Percentiles rank a stretch among this genome's conserved stretches.
These are phyloP conservation scores for Pyrenochaeta sp. DNA, from an alignment of 2,329 filamentous ascomycete genomes.

Conservation along the genomic window DNA sequence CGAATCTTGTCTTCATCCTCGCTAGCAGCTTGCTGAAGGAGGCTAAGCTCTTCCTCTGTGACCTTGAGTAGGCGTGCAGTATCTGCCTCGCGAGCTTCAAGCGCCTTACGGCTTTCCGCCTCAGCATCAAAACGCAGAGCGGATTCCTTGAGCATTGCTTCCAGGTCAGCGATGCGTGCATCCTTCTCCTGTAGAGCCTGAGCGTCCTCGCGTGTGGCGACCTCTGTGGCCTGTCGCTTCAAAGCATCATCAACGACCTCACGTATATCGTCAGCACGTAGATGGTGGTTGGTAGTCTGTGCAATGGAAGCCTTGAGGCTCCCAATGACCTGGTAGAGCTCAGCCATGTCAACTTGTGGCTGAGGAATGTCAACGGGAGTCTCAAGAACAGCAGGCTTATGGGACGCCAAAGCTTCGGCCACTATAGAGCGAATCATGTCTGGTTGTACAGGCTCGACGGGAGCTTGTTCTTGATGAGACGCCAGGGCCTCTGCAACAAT, in stretches of 20 bases:
- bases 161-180: conserved; percentile 45
- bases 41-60: conserved; percentile 59
- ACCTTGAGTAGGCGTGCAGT: conserved; percentile 55
- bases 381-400: conserved; percentile 40
- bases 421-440: conserved; percentile 47
- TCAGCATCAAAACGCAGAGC: conserved; percentile 50
- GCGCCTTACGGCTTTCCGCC: conserved; percentile 51
- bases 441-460: conserved; percentile 39
- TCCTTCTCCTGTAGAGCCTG: conserved; percentile 44
- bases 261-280: conserved; percentile 55
- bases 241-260: conserved; percentile 49
- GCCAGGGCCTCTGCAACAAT: conserved; percentile 69
- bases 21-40: conserved; percentile 53
- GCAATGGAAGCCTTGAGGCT: conserved; percentile 60
- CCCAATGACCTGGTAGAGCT: conserved; percentile 57
- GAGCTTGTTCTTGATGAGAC: conserved; percentile 37
- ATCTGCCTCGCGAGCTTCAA: conserved; percentile 56
- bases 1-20: conserved; percentile 55
- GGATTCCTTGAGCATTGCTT: conserved; percentile 45
- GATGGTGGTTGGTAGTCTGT: conserved; percentile 54
- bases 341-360: conserved; percentile 49
- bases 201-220: conserved; percentile 38
- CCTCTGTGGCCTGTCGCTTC: conserved; percentile 42
- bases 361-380: conserved; percentile 46
- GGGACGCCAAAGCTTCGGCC: conserved; percentile 42